Conservation (phyloP, 2,329 filamentous ascomycete species). For the Calonectria leucothoes region DNA sequence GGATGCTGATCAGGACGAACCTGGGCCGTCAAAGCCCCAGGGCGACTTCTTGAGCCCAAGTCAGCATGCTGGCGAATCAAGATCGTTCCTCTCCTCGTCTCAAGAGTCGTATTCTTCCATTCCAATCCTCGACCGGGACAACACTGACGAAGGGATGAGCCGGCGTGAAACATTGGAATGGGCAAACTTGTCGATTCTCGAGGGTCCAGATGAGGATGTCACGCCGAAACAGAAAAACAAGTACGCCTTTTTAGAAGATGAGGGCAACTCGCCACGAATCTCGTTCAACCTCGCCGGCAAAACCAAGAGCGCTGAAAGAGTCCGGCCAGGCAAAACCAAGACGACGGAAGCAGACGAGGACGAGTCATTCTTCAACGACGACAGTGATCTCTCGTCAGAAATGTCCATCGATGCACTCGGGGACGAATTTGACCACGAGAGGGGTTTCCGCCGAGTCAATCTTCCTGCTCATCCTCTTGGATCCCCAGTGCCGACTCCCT, state of each 20-base stretch:
- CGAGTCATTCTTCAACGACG: constrained; percentile 63
- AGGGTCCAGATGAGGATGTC: constrained; percentile 57
- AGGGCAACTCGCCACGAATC: constrained; percentile 47
- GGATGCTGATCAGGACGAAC: constrained; percentile 34
- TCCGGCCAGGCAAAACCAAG: constrained; percentile 49
- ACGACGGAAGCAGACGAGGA: constrained; percentile 46
- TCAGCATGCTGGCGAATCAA: constrained; percentile 49
- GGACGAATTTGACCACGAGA: constrained; percentile 51
- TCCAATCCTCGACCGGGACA: constrained; percentile 78
- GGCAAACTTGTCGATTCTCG: constrained; percentile 66
- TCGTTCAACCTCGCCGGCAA: constrained; percentile 68
- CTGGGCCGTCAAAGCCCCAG: constrained; percentile 33
- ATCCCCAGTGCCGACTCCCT: constrained; percentile 41
- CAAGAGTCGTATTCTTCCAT: constrained; percentile 81
- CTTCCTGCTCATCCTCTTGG: constrained; percentile 51
- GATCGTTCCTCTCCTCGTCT: constrained; percentile 69
- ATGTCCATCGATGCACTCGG: constrained; percentile 64
- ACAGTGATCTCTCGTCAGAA: constrained; percentile 72
- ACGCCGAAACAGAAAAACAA: constrained; percentile 36
- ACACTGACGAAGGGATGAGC: constrained; percentile 62
- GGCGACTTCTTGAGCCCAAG: constrained; percentile 36
- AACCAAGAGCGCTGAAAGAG: constrained; percentile 63
- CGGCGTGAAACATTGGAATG: constrained; percentile 58
- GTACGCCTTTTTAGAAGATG: constrained; percentile 27
- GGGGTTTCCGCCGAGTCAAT: constrained; percentile 28